Base-by-base conservation (phyloP, 768 basidiomycete species). In the Mycena amicta region DNA sequence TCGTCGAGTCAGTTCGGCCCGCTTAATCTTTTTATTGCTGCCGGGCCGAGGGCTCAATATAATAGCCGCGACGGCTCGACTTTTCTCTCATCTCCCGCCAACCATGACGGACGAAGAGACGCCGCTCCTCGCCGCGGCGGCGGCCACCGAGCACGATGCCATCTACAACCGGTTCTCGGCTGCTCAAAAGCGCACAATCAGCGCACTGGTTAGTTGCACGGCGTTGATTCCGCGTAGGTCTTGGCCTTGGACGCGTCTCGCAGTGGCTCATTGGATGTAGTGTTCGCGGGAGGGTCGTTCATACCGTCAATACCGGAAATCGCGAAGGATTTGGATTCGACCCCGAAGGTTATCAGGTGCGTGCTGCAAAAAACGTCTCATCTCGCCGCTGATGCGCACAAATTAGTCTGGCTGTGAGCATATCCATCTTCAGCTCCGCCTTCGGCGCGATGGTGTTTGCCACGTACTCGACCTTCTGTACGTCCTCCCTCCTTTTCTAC, bases 231-330 rank as follows among this genome's bases (percentile, higher is more conserved):
- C 85, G 22, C 75, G 90, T 91, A 64, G 28, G 72, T 65, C 15
- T 41, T 28, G 41, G 40, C 37, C 33, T 31, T 51, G 4, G 43
- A 45, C 15, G n/a, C 29, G 26, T 50, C 22, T 15, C 46, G 47
- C 12, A 49, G 29, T n/a, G 29, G 50, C 13, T 23, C 33, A 50
- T 50, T 30, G 41, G 31, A 28, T 47, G 16, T 63, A 93, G 90
- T 88, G 33, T 85, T 93, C 58, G 83, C 88, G 0, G 74, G 83
- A 5, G 86, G 83, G 0, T 83, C 83, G 1, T 91, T 93, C 68
- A 78, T 90, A 2, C 90, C 90, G 0, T 84, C 85, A 0, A 88
- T 93, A 55, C 89, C 90, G 0, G 81, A 88, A 50, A 85, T 94
- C 45, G 84, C 90, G 6, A 71, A 69, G 26, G 90, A 93, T 57